Base-by-base conservation (phyloP, 305 asterid species). In the Salvia sclarea region DNA sequence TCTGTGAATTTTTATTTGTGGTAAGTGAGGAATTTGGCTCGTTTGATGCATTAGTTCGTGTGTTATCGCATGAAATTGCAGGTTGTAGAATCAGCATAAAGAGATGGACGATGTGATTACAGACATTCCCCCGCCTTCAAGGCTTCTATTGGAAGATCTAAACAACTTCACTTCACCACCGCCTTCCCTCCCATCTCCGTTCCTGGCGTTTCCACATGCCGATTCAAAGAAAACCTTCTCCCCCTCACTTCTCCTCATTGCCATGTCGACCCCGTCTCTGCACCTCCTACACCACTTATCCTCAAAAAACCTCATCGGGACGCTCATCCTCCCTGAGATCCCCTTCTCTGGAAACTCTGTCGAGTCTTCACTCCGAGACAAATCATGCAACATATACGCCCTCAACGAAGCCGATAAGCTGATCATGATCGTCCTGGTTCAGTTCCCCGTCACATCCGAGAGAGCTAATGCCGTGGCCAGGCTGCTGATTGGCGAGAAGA, bases 81-180 rank as follows among this genome's bases (percentile, higher is more conserved):
- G 86, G 82, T 60, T 64, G n/a, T 64, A 35, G 33, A n/a, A 64
- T 61, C 63, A 21, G 45, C 41, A 54, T 57, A 69, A 64, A 78
- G 75, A 84, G 76, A 95, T 95, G 99, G 98, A 89, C 41, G 98
- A 95, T 61, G 92, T 91, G 71, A 83, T 91, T 73, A 95, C 99
- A 7, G 97, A 91, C 50, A 58, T 75, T 65, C 97, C 98, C 6
- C 99, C 98, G 2, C 99, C 99, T 62, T 95, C 98, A 25, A 89
- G 99, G 62, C 83, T 95, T 75, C 74, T 91, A 44, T 68, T 84
- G 75, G 99, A 95, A 81, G 98, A 95, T 75, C 83, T 95, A 48
- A 88, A 91, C 88, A 91, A 88, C 78, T 95, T 95, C 79, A 75
- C 98, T 59, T 95, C 90, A 31, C 88, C 94, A 18, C 83, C 87